phyloP scores from a whole-genome alignment of 2,329 filamentous ascomycete species.

The Stachybotrys chlorohalonatus region DNA sequence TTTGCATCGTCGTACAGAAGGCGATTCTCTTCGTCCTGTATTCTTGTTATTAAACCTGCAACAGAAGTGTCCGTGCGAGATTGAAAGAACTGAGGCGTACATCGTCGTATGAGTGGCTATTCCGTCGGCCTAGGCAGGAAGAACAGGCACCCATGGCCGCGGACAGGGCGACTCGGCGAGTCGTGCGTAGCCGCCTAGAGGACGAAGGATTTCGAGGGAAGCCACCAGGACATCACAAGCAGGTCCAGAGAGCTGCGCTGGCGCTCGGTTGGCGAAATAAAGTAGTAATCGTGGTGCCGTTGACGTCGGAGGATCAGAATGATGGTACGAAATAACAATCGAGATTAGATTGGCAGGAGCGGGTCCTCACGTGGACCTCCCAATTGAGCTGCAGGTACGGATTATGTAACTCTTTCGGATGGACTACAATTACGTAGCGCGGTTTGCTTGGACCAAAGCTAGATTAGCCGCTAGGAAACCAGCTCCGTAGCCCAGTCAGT shows the following conservation, averaged over 20 bases:
- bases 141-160: slow-evolving; percentile 49
- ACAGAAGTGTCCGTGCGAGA: background rate
- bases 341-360: background rate
- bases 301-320: background rate
- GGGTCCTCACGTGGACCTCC: background rate
- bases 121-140: slow-evolving; percentile 48
- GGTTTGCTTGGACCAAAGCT: no score
- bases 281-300: background rate
- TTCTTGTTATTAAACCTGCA: slow-evolving; percentile 4
- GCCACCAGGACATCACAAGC: background rate
- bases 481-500: no score
- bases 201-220: background rate
- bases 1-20: slow-evolving; percentile 54
- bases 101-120: slow-evolving; percentile 45
- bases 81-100: slow-evolving; percentile 23
- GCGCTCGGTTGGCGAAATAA: background rate
- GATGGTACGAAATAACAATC: slow-evolving; percentile 2
- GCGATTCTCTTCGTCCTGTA: slow-evolving; percentile 47
- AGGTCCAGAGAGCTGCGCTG: background rate
- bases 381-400: background rate
- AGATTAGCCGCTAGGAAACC: no score
- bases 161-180: slow-evolving; percentile 4
- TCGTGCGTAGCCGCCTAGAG: background rate
- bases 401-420: background rate
- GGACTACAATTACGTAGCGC: no score